These are phyloP conservation scores for Musa acuminata DNA, from an alignment of 176 grass and related monocot species.

Conservation along the genomic window DNA sequence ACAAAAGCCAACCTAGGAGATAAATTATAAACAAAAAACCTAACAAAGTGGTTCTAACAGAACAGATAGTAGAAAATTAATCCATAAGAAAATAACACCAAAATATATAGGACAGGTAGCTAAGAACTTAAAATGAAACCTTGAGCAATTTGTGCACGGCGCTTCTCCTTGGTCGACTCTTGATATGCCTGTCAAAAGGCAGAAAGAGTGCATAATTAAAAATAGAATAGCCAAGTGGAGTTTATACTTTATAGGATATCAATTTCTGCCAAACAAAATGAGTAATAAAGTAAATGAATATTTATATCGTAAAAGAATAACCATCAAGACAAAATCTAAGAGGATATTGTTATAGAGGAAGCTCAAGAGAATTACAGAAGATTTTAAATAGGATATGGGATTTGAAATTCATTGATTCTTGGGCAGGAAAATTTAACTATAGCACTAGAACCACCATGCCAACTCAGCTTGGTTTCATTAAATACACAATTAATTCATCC, in stretches of 20 bases:
- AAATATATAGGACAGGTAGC: not conserved
- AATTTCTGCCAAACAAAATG: not conserved
- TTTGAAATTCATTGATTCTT: no score
- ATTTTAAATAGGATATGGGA: no score
- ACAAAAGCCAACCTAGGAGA: no score
- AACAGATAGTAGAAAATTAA: not conserved
- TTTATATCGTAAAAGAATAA: not conserved
- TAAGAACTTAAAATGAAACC: slow-evolving; percentile 15
- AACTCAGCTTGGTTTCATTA: no score
- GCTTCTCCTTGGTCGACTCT: slow-evolving; percentile 96
- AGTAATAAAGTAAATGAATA: not conserved
- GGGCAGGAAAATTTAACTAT: no score
- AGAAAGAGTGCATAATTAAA: not conserved
- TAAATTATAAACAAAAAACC: no score
- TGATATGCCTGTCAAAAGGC: slow-evolving; percentile 62
- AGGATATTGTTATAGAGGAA: no score
- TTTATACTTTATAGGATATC: not conserved
- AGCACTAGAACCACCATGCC: no score
- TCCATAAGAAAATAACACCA: not conserved
- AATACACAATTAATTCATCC: no score
- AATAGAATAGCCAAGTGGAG: not conserved
- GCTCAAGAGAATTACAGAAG: no score
- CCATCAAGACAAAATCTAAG: not conserved
- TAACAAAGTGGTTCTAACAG: not conserved
- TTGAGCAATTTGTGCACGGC: slow-evolving; percentile 82